Conservation (phyloP, 73 alveolate genomes). For the Paramecium pentaurelia region DNA sequence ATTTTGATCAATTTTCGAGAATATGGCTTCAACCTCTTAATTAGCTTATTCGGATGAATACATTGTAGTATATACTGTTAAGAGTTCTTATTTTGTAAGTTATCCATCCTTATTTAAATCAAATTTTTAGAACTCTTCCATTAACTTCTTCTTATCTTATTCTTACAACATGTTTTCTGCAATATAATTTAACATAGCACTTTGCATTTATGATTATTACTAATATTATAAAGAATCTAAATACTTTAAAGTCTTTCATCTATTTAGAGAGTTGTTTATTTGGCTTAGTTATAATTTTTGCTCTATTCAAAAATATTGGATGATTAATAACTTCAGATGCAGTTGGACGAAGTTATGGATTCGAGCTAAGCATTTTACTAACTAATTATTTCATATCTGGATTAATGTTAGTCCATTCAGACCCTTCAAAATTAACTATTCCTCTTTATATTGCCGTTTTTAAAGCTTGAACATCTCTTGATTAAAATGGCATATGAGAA, state of each 20-base stretch:
- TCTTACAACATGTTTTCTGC: conserved; percentile 27
- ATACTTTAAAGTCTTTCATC: conserved; percentile 15
- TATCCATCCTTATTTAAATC: conserved; percentile 23
- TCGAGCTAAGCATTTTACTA: background rate
- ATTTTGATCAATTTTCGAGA: conserved; percentile 11
- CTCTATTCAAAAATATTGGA: background rate
- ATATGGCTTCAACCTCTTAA: background rate
- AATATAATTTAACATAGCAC: background rate
- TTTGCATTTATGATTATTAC: background rate
- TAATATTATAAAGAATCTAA: background rate
- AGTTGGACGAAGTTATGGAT: background rate
- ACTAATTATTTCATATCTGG: background rate
- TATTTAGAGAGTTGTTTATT: background rate
- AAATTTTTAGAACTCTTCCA: conserved; percentile 14
- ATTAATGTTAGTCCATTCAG: background rate
- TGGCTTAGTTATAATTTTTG: background rate
- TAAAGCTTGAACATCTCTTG: background rate
- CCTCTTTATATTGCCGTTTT: conserved; percentile 39
- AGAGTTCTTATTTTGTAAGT: conserved; percentile 4
- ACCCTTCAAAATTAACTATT: background rate
- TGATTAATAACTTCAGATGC: background rate
- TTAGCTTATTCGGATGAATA: background rate
- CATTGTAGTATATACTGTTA: background rate
- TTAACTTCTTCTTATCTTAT: background rate
- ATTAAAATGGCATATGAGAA: conserved; percentile 35